Evolutionary conservation across 768 basidiomycete genomes (phyloP).

Genomic region (Hirschioporus abietinus): DNA sequence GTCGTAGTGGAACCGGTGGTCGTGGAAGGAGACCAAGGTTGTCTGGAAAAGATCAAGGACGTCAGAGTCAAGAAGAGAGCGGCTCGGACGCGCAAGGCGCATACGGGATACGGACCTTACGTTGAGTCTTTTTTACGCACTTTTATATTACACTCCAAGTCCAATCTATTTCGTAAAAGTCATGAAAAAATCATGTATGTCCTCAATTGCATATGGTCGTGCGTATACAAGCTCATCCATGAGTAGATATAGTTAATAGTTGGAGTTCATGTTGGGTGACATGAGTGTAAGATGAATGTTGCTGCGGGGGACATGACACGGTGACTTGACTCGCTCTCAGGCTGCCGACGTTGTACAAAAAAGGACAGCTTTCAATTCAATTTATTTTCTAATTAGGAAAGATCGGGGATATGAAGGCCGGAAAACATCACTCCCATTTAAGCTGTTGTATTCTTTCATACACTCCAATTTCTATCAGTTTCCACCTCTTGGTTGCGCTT

Average conservation of each 20-base stretch:
- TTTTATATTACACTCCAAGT: constrained; percentile 1
- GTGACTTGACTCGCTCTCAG: neutral
- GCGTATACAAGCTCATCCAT: neutral
- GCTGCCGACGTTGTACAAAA: neutral
- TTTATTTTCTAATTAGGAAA: neutral
- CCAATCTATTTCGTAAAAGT: neutral
- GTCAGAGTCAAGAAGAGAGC: neutral
- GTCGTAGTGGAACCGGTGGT: neutral
- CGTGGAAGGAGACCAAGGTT: neutral
- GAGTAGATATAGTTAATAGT: neutral
- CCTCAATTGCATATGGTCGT: neutral
- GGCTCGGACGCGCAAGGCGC: neutral
- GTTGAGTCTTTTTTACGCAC: neutral
- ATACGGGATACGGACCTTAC: neutral
- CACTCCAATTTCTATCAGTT: neutral
- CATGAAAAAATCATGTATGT: neutral
- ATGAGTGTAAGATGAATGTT: neutral
- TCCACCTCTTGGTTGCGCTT: neutral
- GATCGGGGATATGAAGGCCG: neutral
- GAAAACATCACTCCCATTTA: neutral
- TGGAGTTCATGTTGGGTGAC: neutral
- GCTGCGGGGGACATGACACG: neutral
- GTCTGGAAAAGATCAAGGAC: neutral
- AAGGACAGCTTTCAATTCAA: neutral
- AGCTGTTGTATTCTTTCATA: neutral